Percentiles rank a stretch among this genome's conserved stretches.
Evolutionary conservation across 2,329 filamentous ascomycete genomes (phyloP).

Genomic region (Colletotrichum siamense): DNA sequence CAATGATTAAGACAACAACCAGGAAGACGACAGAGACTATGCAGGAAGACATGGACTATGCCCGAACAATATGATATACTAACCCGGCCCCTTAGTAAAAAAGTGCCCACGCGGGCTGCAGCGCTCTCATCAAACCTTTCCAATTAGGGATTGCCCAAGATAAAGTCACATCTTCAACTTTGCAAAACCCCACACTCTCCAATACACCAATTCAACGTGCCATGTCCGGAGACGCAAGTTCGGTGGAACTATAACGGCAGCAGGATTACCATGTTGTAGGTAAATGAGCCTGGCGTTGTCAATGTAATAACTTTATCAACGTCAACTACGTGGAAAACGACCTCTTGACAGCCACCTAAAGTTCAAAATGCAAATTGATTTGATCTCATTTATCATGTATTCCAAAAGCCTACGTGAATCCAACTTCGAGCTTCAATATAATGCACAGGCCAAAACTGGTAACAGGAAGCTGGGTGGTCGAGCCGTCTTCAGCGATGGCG

Average conservation of each 20-base stretch:
- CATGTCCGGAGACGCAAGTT: not conserved
- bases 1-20: not conserved
- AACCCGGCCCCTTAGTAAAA: fast-evolving
- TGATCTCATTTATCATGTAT: not conserved
- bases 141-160: fast-evolving
- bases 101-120: not conserved
- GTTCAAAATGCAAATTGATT: not conserved
- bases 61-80: not conserved
- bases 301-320: not conserved
- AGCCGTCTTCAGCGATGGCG: not conserved
- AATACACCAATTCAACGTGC: not conserved
- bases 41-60: fast-evolving
- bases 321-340: not conserved
- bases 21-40: not conserved
- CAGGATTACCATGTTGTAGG: fast-evolving
- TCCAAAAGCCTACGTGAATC: not conserved
- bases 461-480: not conserved
- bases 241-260: not conserved
- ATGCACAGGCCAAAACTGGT: not conserved
- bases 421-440: not conserved
- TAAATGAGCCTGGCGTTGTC: not conserved
- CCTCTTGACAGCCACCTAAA: not conserved
- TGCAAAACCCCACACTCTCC: fast-evolving
- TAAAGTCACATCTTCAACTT: fast-evolving
- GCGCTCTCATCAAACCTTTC: not conserved